Base-by-base conservation (phyloP, 306 rosid genomes). In the Rosa chinensis region DNA sequence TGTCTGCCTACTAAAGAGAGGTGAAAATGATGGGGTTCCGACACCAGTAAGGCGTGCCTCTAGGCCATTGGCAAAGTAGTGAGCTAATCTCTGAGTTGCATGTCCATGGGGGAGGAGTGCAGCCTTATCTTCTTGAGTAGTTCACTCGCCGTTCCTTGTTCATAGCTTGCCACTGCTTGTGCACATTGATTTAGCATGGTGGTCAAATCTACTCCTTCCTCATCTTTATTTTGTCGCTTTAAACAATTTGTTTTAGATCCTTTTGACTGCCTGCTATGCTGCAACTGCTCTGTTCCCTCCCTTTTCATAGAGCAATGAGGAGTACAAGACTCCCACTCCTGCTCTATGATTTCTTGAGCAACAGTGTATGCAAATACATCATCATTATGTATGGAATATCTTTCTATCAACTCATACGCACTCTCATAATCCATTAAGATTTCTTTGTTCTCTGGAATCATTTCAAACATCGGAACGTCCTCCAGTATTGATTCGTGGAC, bases 21-120 rank as follows among this genome's bases (percentile, higher is more conserved):
- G 73, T 53, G 66, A 50, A 23, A 70, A 86, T 4, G 73, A 68
- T 1, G 85, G 81, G 3, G 79, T 59, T 28, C 71, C 70, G 25
- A 75, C 44, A 1, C 81, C 81, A 4, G 71, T 77, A 39, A 87
- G 77, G 43, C 82, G 86, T 4, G 79, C 82, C 70, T 87, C 88
- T 2, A 87, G 80, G 75, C 85, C 88, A 48, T 87, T 78, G 2
- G 84, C 82, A 53, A 87, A 84, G 88, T 77, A 82, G 79, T 85
- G 73, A 67, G 88, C 88, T 66, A 82, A 25, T 66, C 85, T 82
- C 47, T 85, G 84, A n/a, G 76, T 66, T 6, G 82, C 82, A 67
- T 85, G 84, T 10, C 90, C 85, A 32, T 28, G 0, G 85, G 73
- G 25, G 81, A 82, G 75, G 90, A 70, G 17, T 80, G 59, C n/a